Percentiles rank a stretch among this genome's conserved stretches.
phyloP scores from a whole-genome alignment of 202 grass and related monocot species.

The Cymbopogon flexuosus region DNA sequence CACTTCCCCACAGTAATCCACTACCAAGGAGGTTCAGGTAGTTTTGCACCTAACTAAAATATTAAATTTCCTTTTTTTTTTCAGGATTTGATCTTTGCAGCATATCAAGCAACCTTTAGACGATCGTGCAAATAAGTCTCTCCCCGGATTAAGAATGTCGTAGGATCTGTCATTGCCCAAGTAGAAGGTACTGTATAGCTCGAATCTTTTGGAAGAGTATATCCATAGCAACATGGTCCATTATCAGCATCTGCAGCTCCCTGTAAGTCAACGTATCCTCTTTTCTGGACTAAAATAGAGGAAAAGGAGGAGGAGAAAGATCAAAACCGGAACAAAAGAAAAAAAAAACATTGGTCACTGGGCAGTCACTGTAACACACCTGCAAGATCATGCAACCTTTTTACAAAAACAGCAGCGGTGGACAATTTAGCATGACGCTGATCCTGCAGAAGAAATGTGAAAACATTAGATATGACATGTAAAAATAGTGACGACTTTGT shows the following conservation, averaged over 20 bases:
- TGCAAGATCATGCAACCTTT: slow-evolving; percentile 77
- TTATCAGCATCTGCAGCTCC: slow-evolving; percentile 53
- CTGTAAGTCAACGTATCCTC: slow-evolving; percentile 77
- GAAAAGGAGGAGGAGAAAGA: slow-evolving; percentile 1
- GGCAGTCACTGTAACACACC: slow-evolving; percentile 41
- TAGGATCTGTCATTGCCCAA: slow-evolving; percentile 86
- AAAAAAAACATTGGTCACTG: slow-evolving; percentile 4
- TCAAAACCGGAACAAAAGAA: slow-evolving; percentile 13
- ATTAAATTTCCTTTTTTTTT: neutral
- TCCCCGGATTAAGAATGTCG: slow-evolving; percentile 86
- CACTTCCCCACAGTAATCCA: neutral
- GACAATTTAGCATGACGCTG: slow-evolving; percentile 64
- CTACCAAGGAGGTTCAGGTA: neutral
- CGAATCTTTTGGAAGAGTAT: slow-evolving; percentile 79
- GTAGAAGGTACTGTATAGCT: slow-evolving; percentile 56
- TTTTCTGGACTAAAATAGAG: slow-evolving; percentile 70
- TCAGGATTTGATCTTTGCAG: neutral
- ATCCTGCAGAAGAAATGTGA: slow-evolving; percentile 34
- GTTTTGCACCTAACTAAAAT: neutral
- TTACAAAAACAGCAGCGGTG: slow-evolving; percentile 79
- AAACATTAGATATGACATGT: slow-evolving; percentile 30
- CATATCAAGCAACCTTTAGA: slow-evolving; percentile 53
- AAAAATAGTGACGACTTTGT: neutral
- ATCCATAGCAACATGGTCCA: slow-evolving; percentile 60
- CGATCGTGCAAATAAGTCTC: slow-evolving; percentile 81